Evolutionary conservation across 129 eudicot species (phyloP), one percentile per base, ranked within the genome.

Genomic region (Helianthus tuberosus): DNA sequence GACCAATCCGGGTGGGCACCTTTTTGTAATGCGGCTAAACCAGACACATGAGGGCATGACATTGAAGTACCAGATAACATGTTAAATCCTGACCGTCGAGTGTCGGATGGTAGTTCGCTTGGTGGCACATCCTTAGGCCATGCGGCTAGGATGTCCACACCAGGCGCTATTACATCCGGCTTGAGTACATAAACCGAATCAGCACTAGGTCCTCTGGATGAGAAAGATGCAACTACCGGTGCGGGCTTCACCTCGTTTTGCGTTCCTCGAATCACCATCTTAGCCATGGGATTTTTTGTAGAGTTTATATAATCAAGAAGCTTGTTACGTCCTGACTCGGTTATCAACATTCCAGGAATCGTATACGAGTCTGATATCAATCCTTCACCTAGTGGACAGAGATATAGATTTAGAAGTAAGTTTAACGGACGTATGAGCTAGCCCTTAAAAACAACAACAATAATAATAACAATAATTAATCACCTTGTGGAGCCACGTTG

Each of bases 1-100:
- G 97, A 83, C 98, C 98, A 93, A 57, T 90, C 96, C 10, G 97
- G 93, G 70, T 90, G 96, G 23, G 96, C 93, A 17, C 97, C 97
- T 80, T 93, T 93, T 6, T 90, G 81, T 55, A 93, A 74, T 14
- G 96, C 96, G 0, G 88, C 89, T n/a, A 90, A 70, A 35, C 98
- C 98, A 0, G 97, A 84, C 6, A 83, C 93, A 62, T 93, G 98
- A 1, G 98, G 98, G 72, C 97, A 90, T 0, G 98, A 84, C 98
- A 90, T 90, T 0, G 98, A 93, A 13, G 98, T 90, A 20, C 98
- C 98, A 0, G 98, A 93, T 7, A 67, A 50, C 25, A 93, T 85
- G 53, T 88, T 90, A 71, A 93, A 93, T 1, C 84, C 79, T 1
- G 92, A 75, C 44, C 83, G 80, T 47, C 96, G 67, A 0, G 78